Conservation (phyloP, 148 eudicot genomes). For the Persicaria maculosa region DNA sequence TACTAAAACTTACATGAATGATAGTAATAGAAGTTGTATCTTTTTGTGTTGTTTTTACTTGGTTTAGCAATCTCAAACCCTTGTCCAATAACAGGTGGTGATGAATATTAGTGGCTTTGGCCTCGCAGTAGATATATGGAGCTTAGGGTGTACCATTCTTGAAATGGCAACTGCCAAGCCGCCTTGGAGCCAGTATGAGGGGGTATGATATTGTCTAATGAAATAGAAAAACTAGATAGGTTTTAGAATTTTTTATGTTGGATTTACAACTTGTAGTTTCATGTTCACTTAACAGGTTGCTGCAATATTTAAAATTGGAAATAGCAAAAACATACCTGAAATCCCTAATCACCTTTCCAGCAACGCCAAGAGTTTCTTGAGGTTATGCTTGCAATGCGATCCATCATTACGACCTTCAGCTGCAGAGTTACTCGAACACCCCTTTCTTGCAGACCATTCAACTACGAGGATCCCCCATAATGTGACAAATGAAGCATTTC, state of each 20-base stretch:
- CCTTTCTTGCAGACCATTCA: conserved; percentile 70
- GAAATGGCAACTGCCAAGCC: conserved; percentile 95
- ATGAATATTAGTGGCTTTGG: conserved; percentile 83
- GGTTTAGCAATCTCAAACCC: conserved; percentile 1
- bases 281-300: conserved; percentile 55
- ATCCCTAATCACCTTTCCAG: conserved; percentile 68
- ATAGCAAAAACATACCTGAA: conserved; percentile 77
- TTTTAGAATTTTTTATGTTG: background rate
- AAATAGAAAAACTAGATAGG: conserved; percentile 6
- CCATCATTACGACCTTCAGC: conserved; percentile 77
- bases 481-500: conserved; percentile 44
- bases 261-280: conserved; percentile 3
- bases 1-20: background rate
- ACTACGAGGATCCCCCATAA: conserved; percentile 32
- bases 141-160: conserved; percentile 89
- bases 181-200: conserved; percentile 96
- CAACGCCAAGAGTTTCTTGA: conserved; percentile 77
- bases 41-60: background rate
- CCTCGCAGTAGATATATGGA: conserved; percentile 95
- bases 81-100: conserved; percentile 49
- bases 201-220: conserved; percentile 40
- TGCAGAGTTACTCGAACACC: conserved; percentile 50
- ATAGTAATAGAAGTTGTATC: background rate
- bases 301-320: too few relatives aligned
- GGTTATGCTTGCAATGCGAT: conserved; percentile 74